Percentiles rank a stretch among this genome's conserved stretches.
Evolutionary conservation across 352 stramenopile genomes (phyloP).

Genomic region (Thraustochytrium sp.): DNA sequence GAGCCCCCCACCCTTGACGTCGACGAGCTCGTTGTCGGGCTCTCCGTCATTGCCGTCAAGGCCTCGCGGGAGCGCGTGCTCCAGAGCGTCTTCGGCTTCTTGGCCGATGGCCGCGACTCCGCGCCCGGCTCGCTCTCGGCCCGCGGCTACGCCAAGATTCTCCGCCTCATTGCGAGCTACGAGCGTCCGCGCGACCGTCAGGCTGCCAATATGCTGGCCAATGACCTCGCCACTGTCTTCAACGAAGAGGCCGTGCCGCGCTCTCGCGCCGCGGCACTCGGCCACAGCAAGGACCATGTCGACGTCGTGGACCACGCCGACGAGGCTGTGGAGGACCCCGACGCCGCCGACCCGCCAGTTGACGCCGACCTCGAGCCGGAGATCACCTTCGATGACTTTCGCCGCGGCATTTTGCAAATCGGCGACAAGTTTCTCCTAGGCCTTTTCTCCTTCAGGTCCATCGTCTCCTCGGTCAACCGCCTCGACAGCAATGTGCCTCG

Average conservation of each 20-base stretch:
- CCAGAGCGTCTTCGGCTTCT: slow-evolving; percentile 4
- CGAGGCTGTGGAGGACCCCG: background rate
- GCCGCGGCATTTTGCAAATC: background rate
- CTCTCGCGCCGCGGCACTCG: background rate
- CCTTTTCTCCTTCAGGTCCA: background rate
- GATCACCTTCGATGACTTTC: slow-evolving; percentile 15
- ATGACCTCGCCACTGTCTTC: background rate
- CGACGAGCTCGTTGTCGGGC: slow-evolving; percentile 15
- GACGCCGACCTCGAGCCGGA: background rate
- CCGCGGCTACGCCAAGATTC: background rate
- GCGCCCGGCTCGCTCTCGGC: background rate
- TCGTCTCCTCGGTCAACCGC: background rate
- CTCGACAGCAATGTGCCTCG: background rate
- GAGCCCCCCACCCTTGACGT: background rate
- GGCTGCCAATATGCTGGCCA: background rate
- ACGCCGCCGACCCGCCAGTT: background rate
- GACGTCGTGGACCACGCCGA: background rate
- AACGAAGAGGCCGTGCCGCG: background rate
- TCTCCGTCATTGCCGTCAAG: slow-evolving; percentile 16
- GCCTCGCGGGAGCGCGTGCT: slow-evolving; percentile 16
- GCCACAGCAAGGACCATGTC: background rate
- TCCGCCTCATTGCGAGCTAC: slow-evolving; percentile 20
- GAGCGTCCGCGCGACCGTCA: background rate
- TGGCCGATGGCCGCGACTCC: background rate
- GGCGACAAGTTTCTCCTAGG: background rate